Conservation (phyloP, 176 grass and related monocot species). For the Tillandsia fasciculata region DNA sequence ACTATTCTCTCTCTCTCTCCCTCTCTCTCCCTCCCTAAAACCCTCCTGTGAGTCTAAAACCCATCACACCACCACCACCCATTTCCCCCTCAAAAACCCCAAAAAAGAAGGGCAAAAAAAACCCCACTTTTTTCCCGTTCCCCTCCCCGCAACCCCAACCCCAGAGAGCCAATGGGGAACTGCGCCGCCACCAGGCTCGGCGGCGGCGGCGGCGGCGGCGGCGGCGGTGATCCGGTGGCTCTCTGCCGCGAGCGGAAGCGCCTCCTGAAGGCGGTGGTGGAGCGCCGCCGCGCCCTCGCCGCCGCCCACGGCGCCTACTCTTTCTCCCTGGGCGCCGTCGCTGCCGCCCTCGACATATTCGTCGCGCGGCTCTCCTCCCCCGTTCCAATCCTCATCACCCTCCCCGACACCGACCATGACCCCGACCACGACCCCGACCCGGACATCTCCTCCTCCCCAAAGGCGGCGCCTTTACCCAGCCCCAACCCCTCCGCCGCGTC, state of each 20-base stretch:
- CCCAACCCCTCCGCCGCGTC: background rate
- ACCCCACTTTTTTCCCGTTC: background rate
- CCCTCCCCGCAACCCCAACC: background rate
- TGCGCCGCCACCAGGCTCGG: slow-evolving; percentile 79
- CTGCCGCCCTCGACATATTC: slow-evolving; percentile 66
- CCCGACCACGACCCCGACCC: background rate
- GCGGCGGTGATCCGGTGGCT: slow-evolving; percentile 58
- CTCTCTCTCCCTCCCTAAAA: background rate
- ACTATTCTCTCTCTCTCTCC: background rate
- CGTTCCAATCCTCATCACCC: slow-evolving; percentile 69
- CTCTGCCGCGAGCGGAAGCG: slow-evolving; percentile 82
- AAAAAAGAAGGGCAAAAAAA: too few relatives aligned
- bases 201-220: slow-evolving; percentile 28
- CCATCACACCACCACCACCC: too few relatives aligned
- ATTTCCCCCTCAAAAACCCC: too few relatives aligned
- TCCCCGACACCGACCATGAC: slow-evolving; percentile 30
- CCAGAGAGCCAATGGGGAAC: slow-evolving; percentile 50
- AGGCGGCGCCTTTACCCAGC: slow-evolving; percentile 24
- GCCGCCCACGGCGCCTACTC: slow-evolving; percentile 53
- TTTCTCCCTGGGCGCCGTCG: slow-evolving; percentile 53
- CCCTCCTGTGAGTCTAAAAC: too few relatives aligned
- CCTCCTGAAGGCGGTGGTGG: slow-evolving; percentile 65
- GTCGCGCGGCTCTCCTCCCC: slow-evolving; percentile 75
- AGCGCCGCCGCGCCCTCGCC: slow-evolving; percentile 54
- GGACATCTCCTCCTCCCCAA: slow-evolving; percentile 29